Evolutionary conservation across 129 eudicot species (phyloP).

Genomic region (Calendula officinalis): DNA sequence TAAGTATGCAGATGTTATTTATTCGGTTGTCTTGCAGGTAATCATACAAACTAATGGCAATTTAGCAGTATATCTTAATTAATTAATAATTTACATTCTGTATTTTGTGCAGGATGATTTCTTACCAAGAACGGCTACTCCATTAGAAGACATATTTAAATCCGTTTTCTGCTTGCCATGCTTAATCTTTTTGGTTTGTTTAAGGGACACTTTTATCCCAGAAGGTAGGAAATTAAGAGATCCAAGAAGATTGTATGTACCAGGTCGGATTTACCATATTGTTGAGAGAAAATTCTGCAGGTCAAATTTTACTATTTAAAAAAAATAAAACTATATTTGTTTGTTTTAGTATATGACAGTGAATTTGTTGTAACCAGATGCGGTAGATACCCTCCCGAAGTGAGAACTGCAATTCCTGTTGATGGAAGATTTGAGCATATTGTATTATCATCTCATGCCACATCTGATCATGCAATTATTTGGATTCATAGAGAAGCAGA

Average conservation of each 20-base stretch:
- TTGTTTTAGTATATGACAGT: not conserved
- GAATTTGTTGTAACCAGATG: constrained; percentile 43
- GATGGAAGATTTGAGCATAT: constrained; percentile 48
- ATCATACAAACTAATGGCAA: not conserved
- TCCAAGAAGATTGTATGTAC: constrained; percentile 82
- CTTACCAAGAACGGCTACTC: constrained; percentile 84
- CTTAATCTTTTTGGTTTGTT: constrained; percentile 59
- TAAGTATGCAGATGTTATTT: too few relatives aligned
- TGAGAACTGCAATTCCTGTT: constrained; percentile 69
- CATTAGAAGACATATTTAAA: constrained; percentile 74
- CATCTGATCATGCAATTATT: constrained; percentile 73
- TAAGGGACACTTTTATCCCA: constrained; percentile 87
- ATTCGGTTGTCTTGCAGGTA: constrained; percentile 76
- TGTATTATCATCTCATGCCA: constrained; percentile 71
- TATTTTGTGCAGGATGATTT: constrained; percentile 66
- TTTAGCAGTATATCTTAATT: too few relatives aligned
- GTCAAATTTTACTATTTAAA: too few relatives aligned
- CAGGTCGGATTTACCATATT: constrained; percentile 82
- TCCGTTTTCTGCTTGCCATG: constrained; percentile 88
- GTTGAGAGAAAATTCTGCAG: constrained; percentile 82
- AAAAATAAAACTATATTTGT: too few relatives aligned
- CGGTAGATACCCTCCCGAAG: constrained; percentile 87
- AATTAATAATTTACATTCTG: not conserved
- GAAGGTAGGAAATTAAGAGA: constrained; percentile 71
- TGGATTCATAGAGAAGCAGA: constrained; percentile 80